Base-by-base conservation (phyloP, 441 rosid species). In the Biscutella laevigata region DNA sequence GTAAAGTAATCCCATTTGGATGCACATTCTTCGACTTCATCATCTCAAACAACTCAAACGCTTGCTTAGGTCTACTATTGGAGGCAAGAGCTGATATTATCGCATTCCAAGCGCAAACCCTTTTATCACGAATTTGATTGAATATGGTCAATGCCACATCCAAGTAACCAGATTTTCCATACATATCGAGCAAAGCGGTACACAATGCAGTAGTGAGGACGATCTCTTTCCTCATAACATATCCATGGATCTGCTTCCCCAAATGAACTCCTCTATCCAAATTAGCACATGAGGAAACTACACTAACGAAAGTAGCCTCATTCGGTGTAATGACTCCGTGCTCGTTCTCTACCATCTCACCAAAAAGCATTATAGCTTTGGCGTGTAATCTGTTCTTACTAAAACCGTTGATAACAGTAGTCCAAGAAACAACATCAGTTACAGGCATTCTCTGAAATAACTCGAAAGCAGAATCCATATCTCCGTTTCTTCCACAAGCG, bases 401-500 rank as follows among this genome's bases (percentile, higher is more conserved):
- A 53, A 80, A 73, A 68, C 95, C 88, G 39, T 72, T 79, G 28
- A 86, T 74, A 54, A 83, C 70, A 43, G 60, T 79, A 6, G 91
- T 81, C 95, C 88, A 86, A 12, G 91, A 75, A 12, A 86, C 72
- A 16, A 79, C 95, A 54, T 83, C 86, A 19, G 57, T 70, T 33
- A 57, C 40, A 38, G 39, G 38, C 88, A 86, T 83, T 33, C 61
- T 39, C 34, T 59, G 27, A 62, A 86, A 77, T 4, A 75, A 32
- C 30, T 39, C 47, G 24, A 68, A 49, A 60, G 86, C 88, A 60
- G 66, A 77, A 45, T 17, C 73, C 75, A 77, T 67, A 37, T 64
- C 84, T 15, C 80, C 78, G 28, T 77, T 77, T 53, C 74, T 77
- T 17, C 74, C 75, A 58, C 35, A 79, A 55, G 88, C 84, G 55